Percentiles rank a stretch among this genome's conserved stretches.
phyloP scores from a whole-genome alignment of 495 filamentous ascomycete genomes.

The Aspergillus haitiensis region DNA sequence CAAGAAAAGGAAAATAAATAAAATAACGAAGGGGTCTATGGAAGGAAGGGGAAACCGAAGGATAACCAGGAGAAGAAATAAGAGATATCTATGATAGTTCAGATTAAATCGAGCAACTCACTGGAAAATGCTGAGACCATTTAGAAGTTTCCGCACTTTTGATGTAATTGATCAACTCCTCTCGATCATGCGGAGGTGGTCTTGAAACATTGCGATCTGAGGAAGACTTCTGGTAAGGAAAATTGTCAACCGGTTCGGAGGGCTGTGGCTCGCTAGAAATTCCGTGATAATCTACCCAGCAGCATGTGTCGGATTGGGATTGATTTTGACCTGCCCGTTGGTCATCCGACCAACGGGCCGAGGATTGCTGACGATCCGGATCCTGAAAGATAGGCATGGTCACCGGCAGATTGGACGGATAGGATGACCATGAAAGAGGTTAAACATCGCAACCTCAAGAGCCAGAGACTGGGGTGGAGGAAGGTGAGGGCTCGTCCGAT shows the following conservation, averaged over 20 bases:
- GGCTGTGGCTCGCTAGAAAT: constrained; percentile 8
- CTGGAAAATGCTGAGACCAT: constrained; percentile 67
- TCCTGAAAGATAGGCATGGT: constrained; percentile 47
- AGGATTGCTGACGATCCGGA: constrained; percentile 37
- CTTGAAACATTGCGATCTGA: constrained; percentile 19
- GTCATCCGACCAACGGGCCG: constrained; percentile 34
- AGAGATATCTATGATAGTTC: too few species aligned
- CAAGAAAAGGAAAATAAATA: not conserved
- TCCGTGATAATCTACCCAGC: constrained; percentile 20
- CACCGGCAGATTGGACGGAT: constrained; percentile 13
- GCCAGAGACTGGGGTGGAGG: not conserved
- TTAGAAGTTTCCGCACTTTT: constrained; percentile 77
- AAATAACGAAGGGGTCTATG: not conserved
- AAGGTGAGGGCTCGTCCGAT: constrained; percentile 1
- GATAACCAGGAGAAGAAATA: too few species aligned
- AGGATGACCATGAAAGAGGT: constrained; percentile 6
- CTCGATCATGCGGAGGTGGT: constrained; percentile 54
- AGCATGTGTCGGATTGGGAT: constrained; percentile 18
- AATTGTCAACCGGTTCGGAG: constrained; percentile 10
- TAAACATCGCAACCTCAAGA: constrained; percentile 24
- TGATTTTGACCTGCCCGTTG: constrained; percentile 21
- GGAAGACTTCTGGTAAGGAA: constrained; percentile 6
- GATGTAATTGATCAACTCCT: constrained; percentile 78
- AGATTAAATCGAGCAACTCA: constrained; percentile 40
- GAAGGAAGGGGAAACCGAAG: too few species aligned